These are phyloP conservation scores for Umbelopsis ramanniana DNA, from an alignment of 192 early-diverging fungal genomes.

Conservation along the genomic window DNA sequence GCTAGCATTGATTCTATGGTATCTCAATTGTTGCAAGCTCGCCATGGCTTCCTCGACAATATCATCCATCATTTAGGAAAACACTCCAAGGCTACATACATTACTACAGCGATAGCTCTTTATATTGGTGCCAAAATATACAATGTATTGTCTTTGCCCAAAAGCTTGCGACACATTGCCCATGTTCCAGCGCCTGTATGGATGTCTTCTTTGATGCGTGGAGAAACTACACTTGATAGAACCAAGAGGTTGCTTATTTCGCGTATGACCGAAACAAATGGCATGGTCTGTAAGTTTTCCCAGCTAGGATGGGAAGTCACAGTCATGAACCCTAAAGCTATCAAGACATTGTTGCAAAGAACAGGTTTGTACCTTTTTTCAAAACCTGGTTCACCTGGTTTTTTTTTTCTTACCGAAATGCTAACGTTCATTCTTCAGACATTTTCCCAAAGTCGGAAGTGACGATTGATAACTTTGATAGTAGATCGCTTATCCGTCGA, in stretches of 20 bases:
- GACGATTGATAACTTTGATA: not conserved
- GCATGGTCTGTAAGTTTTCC: not conserved
- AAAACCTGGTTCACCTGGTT: not conserved
- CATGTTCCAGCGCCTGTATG: not conserved
- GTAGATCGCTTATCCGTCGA: not conserved
- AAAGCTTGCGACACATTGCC: not conserved
- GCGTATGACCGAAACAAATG: not conserved
- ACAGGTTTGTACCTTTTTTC: not conserved
- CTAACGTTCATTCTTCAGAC: not conserved
- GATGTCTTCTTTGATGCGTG: not conserved
- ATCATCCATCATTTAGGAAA: not conserved
- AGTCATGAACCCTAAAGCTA: not conserved
- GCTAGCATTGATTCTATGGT: not conserved
- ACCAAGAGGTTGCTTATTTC: not conserved
- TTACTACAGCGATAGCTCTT: not conserved
- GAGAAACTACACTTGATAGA: not conserved
- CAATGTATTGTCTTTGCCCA: not conserved
- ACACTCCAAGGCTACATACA: not conserved
- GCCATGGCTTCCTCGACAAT: not conserved
- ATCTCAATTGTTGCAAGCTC: not conserved
- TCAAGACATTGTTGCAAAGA: not conserved
- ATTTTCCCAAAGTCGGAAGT: not conserved
- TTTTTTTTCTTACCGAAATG: not conserved
- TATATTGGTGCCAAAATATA: not conserved
- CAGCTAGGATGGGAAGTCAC: constrained; percentile 4